Percentiles rank a stretch among this genome's conserved stretches.
Conservation (phyloP, 176 grass and related monocot genomes). For the Chrysopogon serrulatus region DNA sequence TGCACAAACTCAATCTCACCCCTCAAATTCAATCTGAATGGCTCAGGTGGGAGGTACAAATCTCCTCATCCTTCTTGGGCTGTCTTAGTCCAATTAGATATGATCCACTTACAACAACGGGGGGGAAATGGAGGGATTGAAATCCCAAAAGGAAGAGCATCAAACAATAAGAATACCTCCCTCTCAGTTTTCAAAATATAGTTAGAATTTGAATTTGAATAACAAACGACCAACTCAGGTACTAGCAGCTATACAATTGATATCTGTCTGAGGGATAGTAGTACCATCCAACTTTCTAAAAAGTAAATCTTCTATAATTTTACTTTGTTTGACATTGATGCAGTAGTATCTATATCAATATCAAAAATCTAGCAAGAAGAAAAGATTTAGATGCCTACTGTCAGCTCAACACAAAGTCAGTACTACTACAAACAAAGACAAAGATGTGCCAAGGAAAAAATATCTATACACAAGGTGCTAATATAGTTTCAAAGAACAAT, state of each 20-base stretch:
- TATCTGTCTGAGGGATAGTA: neutral
- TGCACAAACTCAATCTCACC: neutral
- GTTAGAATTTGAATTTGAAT: neutral
- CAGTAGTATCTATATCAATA: neutral
- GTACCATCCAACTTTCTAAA: no score
- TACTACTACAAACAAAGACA: slow-evolving; percentile 6
- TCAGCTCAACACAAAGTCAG: slow-evolving; percentile 4
- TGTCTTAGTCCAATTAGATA: neutral
- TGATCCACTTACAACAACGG: no score
- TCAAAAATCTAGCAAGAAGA: neutral
- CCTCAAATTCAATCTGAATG: neutral
- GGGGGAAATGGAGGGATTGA: no score
- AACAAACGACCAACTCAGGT: neutral
- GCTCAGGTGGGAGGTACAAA: neutral
- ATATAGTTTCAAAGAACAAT: slow-evolving; percentile 1
- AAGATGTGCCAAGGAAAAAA: neutral
- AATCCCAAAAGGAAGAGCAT: neutral
- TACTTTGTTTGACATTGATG: no score
- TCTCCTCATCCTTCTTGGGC: neutral
- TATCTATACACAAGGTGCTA: neutral
- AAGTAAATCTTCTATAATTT: no score
- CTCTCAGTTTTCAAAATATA: neutral
- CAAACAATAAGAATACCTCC: neutral
- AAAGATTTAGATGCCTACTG: no score
- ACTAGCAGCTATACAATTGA: neutral